Conservation (phyloP, 2,329 filamentous ascomycete species). For the Xylaria arbuscula region DNA sequence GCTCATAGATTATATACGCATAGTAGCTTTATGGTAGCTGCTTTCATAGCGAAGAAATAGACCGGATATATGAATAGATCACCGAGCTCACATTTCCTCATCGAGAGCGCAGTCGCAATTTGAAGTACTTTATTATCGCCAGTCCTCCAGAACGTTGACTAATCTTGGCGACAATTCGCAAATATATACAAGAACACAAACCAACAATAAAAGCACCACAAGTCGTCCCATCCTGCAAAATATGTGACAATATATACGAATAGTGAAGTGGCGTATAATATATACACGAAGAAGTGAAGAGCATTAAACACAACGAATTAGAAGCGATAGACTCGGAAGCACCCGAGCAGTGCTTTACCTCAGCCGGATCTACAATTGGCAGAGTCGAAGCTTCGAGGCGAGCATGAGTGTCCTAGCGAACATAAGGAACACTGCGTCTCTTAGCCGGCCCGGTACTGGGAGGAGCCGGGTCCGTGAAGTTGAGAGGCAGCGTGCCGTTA, state of each 20-base stretch:
- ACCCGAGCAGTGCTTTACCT: conserved; percentile 29
- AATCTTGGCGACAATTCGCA: background rate
- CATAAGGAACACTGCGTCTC: conserved; percentile 33
- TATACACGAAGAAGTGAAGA: conserved; percentile 31
- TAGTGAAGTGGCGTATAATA: conserved; percentile 12
- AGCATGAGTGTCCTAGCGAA: conserved; percentile 34
- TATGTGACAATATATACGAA: conserved; percentile 22
- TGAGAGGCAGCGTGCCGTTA: conserved; percentile 37
- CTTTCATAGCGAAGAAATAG: background rate
- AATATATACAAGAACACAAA: conserved; percentile 29
- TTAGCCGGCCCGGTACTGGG: conserved; percentile 17
- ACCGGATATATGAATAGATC: conserved; percentile 6
- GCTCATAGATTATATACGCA: background rate
- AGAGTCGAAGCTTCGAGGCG: conserved; percentile 37
- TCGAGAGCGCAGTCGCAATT: background rate
- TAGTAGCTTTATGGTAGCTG: conserved; percentile 10
- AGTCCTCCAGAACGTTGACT: conserved; percentile 2
- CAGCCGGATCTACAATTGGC: conserved; percentile 31
- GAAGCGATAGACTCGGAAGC: background rate
- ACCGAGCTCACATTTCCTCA: background rate
- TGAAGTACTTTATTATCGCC: background rate
- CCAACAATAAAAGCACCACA: conserved; percentile 6
- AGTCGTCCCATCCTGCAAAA: background rate
- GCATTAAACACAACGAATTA: background rate
- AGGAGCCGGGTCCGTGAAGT: conserved; percentile 18